These are phyloP conservation scores for Ceratobasidium sp. DNA, from an alignment of 1,284 basidiomycete species.

Conservation along the genomic window DNA sequence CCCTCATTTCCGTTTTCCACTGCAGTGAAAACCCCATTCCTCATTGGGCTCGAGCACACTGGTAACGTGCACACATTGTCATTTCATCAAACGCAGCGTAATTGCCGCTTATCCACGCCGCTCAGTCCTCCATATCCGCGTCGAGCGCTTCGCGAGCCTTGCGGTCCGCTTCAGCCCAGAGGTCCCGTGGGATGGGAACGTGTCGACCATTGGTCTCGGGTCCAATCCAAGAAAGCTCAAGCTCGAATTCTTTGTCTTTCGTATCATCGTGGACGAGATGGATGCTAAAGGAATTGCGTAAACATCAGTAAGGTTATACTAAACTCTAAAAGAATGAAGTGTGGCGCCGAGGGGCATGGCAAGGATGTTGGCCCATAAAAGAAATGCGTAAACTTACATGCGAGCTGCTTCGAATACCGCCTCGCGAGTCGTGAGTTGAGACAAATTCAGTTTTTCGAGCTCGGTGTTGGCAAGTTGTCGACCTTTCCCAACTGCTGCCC, in stretches of 20 bases:
- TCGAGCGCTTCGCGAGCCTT: slow-evolving; percentile 85
- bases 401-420: slow-evolving; percentile 94
- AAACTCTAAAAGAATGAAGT: slow-evolving; percentile 1
- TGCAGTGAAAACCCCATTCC: not conserved
- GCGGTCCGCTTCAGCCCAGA: slow-evolving; percentile 86
- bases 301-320: not conserved
- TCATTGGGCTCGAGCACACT: not conserved
- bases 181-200: slow-evolving; percentile 83
- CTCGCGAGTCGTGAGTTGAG: slow-evolving; percentile 80
- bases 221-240: slow-evolving; percentile 98
- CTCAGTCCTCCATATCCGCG: slow-evolving; percentile 43
- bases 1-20: not conserved
- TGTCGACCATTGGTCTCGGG: slow-evolving; percentile 86
- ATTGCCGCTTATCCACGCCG: not conserved
- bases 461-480: slow-evolving; percentile 98
- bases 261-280: slow-evolving; percentile 97
- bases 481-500: slow-evolving; percentile 96
- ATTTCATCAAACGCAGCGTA: not conserved
- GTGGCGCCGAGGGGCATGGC: not conserved
- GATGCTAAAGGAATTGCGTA: slow-evolving; percentile 68
- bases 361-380: not conserved
- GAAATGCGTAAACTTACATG: slow-evolving; percentile 72
- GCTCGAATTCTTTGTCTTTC: slow-evolving; percentile 98
- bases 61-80: not conserved
- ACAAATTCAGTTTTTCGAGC: slow-evolving; percentile 92